Evolutionary conservation across 768 basidiomycete species (phyloP).

Genomic region (Lactarius sp.): DNA sequence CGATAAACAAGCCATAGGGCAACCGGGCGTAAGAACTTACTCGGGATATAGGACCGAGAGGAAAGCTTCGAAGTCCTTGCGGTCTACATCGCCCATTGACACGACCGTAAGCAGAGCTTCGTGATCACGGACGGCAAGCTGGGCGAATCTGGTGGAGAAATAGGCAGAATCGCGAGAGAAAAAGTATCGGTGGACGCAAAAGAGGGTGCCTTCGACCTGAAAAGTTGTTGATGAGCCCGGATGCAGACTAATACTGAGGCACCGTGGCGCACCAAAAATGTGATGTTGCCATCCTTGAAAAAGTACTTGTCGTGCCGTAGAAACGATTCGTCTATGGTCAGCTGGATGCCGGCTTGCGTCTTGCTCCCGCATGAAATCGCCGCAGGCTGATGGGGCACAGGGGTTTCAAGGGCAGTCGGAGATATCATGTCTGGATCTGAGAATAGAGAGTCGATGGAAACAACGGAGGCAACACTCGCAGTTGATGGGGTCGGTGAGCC

Average conservation of each 20-base stretch:
- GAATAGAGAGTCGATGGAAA: constrained; percentile 7
- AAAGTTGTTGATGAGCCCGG: background rate
- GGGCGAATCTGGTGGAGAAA: constrained; percentile 14
- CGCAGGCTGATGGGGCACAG: background rate
- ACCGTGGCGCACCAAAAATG: constrained; percentile 12
- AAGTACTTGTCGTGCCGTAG: constrained; percentile 10
- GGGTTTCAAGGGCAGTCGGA: background rate
- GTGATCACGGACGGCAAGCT: constrained; percentile 9
- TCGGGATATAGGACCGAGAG: constrained; percentile 25
- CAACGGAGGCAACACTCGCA: background rate
- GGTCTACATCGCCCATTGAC: constrained; percentile 7
- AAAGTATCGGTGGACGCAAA: constrained; percentile 23
- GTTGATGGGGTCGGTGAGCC: background rate
- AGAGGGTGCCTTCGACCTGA: constrained; percentile 21
- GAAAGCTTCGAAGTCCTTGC: constrained; percentile 20
- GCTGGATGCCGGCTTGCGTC: background rate
- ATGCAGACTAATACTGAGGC: background rate
- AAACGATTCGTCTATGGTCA: constrained; percentile 1
- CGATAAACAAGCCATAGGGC: background rate
- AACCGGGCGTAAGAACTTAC: constrained; percentile 6
- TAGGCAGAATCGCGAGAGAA: constrained; percentile 23
- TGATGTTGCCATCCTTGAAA: constrained; percentile 23
- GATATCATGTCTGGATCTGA: background rate
- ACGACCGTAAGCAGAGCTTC: constrained; percentile 8
- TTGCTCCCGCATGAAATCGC: background rate